A percentile compares a stretch with the other conserved stretches of the same genome.
Evolutionary conservation across 441 rosid species (phyloP).

Genomic region (Arabidopsis hybrid): DNA sequence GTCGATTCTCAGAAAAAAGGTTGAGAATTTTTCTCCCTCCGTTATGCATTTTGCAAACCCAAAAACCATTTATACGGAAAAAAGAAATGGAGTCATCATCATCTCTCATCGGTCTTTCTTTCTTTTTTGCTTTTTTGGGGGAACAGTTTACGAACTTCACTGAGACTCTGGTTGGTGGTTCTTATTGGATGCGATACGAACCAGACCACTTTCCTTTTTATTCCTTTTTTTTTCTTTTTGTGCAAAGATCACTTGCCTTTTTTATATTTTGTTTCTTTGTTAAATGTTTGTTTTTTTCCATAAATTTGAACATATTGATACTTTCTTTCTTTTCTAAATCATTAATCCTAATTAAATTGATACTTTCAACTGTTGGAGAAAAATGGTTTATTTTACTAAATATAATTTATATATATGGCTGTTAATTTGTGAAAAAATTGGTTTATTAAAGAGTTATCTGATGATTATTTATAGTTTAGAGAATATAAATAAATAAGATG

Average conservation of each 20-base stretch:
- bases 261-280: background rate
- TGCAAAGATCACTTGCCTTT: no score
- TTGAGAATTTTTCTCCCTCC: constrained; percentile 21
- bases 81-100: background rate
- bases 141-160: constrained; percentile 36
- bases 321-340: background rate
- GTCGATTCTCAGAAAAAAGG: background rate
- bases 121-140: background rate
- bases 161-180: constrained; percentile 20
- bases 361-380: background rate
- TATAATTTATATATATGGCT: background rate
- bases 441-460: background rate
- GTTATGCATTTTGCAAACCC: background rate
- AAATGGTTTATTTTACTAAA: background rate
- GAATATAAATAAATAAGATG: background rate
- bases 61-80: background rate
- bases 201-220: constrained; percentile 26
- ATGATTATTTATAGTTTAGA: background rate
- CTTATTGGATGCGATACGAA: constrained; percentile 34
- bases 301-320: background rate
- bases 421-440: background rate
- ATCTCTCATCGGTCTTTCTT: constrained; percentile 4
- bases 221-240: no score
- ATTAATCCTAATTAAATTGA: background rate
- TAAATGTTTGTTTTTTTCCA: background rate